Conservation (phyloP, 2,329 filamentous ascomycete species). For the Ceratocystis albifundus region DNA sequence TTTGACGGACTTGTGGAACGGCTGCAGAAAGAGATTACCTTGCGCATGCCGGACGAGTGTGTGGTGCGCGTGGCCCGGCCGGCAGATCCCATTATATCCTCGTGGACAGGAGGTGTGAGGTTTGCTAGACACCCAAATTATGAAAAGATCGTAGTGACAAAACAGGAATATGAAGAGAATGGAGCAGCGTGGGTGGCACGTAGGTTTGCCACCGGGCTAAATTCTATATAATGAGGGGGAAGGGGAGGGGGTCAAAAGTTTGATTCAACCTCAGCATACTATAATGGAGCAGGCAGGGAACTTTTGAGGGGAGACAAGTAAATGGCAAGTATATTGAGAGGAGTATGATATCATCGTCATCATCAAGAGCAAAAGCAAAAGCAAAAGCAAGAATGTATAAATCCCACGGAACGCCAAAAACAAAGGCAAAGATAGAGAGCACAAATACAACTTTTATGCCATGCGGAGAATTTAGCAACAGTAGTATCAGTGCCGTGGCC, state of each 20-base stretch:
- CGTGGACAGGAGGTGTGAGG: constrained; percentile 74
- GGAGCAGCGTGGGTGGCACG: constrained; percentile 63
- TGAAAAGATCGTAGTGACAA: constrained; percentile 61
- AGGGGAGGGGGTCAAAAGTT: too few species aligned
- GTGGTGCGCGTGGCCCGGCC: constrained; percentile 61
- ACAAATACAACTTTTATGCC: background rate
- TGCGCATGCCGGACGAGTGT: constrained; percentile 63
- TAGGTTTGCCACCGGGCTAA: constrained; percentile 44
- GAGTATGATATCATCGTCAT: constrained; percentile 10
- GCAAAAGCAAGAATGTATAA: constrained; percentile 5
- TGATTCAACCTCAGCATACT: background rate
- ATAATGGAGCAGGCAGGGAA: background rate
- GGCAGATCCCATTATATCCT: constrained; percentile 62
- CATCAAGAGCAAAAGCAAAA: constrained; percentile 4
- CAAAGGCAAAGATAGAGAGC: background rate
- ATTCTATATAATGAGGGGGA: constrained; percentile 11
- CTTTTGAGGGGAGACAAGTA: constrained; percentile 1
- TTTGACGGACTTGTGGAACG: constrained; percentile 73
- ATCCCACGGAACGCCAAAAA: constrained; percentile 4
- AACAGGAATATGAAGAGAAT: constrained; percentile 80
- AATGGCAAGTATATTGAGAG: constrained; percentile 8
- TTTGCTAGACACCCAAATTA: constrained; percentile 60
- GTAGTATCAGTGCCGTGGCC: background rate
- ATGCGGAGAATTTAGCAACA: background rate
- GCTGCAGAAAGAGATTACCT: constrained; percentile 61